Base-by-base conservation (phyloP, 2,329 filamentous ascomycete species). In the Paecilomyces variotii region DNA sequence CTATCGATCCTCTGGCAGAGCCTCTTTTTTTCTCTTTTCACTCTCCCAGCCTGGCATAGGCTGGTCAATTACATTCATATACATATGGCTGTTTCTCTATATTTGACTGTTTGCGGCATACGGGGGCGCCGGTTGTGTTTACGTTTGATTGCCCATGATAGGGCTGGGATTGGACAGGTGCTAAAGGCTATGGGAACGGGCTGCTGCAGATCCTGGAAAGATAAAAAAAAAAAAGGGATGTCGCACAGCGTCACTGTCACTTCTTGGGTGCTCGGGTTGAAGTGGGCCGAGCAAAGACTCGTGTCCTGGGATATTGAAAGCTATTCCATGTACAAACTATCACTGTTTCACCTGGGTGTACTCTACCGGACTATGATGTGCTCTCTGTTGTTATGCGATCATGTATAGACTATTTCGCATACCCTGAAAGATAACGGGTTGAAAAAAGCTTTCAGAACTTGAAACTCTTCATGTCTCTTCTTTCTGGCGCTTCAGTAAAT, bases 261-360 rank as follows among this genome's bases (percentile, higher is more conserved):
- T 19, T 45, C 7, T 45, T n/a, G n/a, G 2, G 39, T 45, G 14
- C 4, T 45, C 2, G n/a, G 39, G 2, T 6, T 45, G 39, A 19
- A 19, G 12, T 53, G 9, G 60, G 59, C 68, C 32, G 11, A 76
- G 39, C n/a, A 45, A 45, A 45, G 39, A 24, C n/a, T n/a, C 39
- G 6, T 45, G n/a, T 24, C 19, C 9, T 45, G n/a, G 39, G 39
- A 45, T 45, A 45, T 45, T 45, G 35, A 45, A 45, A 45, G 14
- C n/a, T 19, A 45, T 45, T 45, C 14, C 39, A 45, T 45, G 39
- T 45, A 45, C 39, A 45, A 45, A 45, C n/a, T 45, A 45, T 45
- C 5, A 45, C 39, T 45, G 39, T 45, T 45, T 45, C 39, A 45
- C 39, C 19, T 19, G 39, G 39, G n/a, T 45, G 39, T 45, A 39